These are phyloP conservation scores for Rubroshorea leprosula DNA, from an alignment of 345 rosid genomes.

Conservation along the genomic window DNA sequence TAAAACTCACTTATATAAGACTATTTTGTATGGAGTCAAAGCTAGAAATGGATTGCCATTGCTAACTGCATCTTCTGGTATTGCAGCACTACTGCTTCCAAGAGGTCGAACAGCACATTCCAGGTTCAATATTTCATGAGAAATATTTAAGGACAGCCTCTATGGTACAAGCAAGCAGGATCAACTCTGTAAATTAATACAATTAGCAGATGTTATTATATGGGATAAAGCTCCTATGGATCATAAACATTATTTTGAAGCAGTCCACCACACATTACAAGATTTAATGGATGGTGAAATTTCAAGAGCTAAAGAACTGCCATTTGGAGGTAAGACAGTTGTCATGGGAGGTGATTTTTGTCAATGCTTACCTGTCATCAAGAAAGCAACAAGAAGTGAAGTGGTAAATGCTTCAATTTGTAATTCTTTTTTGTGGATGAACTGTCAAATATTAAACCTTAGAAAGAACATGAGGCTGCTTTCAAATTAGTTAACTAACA, in stretches of 20 bases:
- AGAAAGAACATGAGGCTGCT: background rate
- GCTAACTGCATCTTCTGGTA: background rate
- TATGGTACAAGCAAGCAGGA: background rate
- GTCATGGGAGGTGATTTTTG: background rate
- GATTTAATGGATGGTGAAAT: background rate
- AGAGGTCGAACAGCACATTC: background rate
- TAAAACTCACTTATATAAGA: too few relatives aligned
- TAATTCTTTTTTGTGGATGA: background rate
- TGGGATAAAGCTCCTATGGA: conserved; percentile 1
- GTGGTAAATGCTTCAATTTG: background rate
- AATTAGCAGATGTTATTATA: background rate
- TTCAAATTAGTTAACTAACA: background rate
- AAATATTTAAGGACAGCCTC: background rate
- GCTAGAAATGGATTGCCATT: too few relatives aligned
- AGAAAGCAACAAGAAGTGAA: background rate
- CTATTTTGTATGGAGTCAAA: too few relatives aligned
- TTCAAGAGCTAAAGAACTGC: too few relatives aligned
- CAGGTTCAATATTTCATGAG: background rate
- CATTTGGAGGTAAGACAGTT: background rate
- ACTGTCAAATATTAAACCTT: background rate
- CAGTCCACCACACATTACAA: background rate
- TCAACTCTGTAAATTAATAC: background rate
- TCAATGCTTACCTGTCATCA: background rate
- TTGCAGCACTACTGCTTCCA: background rate
- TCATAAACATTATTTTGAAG: background rate